Evolutionary conservation across 208 protist species (phyloP), one percentile per base, ranked within the genome.

Genomic region (Endotrypanum monterogeii): DNA sequence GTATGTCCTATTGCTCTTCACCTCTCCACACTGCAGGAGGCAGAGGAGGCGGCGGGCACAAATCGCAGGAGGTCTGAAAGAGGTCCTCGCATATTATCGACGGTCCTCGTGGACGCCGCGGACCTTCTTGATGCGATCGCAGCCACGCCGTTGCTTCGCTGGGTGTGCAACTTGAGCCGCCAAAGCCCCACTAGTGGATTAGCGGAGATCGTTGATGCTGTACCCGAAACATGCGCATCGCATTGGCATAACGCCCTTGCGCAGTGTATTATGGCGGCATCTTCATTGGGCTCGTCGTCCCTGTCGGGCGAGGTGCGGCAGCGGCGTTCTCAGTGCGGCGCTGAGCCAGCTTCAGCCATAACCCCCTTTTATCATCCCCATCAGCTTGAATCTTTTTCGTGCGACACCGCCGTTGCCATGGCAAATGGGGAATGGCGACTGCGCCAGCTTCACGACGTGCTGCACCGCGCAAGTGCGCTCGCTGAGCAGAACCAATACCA

Each of bases 171-270:
- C 23, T 62, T 70, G 28, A 57, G 57, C 16, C 52, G 30, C 32
- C 73, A 73, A 51, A 80, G 76, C 35, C 76, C 76, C 20, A 80
- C 70, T 18, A 76, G 70, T 56, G 54, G 50, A 7, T 80, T 69
- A 70, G 67, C 58, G 32, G 76, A 80, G 28, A 8, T 80, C n/a
- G 16, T 65, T 1, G 56, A 25, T n/a, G 18, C 52, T n/a, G 52
- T 72, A 30, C 76, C 76, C 2, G 41, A 30, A 25, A 35, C 12
- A 35, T 71, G 71, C 39, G 52, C 57, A 66, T 56, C 39, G 25
- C 70, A 75, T 39, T 80, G 76, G 76, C 70, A 80, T n/a, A 25
- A 8, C 0, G 55, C 57, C 5, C 54, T 80, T 14, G 25, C 41
- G 12, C 48, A 23, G n/a, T 61, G 48, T 39, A 25, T 76, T 35